phyloP scores from a whole-genome alignment of 2,329 filamentous ascomycete species.

The Biscogniauxia mediterranea region DNA sequence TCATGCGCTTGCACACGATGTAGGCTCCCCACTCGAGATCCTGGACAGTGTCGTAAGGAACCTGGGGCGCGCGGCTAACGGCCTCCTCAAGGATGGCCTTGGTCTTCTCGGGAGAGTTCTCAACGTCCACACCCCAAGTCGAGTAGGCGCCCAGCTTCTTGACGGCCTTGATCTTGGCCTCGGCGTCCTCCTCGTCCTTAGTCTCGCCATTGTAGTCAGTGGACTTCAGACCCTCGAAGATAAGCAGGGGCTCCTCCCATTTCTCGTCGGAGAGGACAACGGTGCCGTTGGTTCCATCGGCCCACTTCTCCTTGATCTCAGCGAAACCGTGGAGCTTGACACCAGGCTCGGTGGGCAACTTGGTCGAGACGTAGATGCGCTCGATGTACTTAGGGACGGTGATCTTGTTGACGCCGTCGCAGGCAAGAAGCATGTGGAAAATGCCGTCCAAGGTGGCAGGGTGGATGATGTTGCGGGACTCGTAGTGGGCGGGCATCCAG shows the following conservation, averaged over 20 bases:
- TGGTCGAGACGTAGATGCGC: conserved; percentile 27
- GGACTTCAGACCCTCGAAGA: conserved; percentile 29
- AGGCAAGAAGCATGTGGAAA: conserved; percentile 28
- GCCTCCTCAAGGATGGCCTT: conserved; percentile 20
- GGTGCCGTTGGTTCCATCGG: conserved; percentile 29
- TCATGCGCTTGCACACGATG: conserved; percentile 29
- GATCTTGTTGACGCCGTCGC: conserved; percentile 26
- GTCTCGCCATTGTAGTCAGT: conserved; percentile 24
- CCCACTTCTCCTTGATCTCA: conserved; percentile 29
- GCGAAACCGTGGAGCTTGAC: conserved; percentile 25
- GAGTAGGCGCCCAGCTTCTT: conserved; percentile 26
- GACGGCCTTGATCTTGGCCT: conserved; percentile 23
- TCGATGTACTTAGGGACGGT: conserved; percentile 29
- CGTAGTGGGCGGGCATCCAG: conserved; percentile 25
- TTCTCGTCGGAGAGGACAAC: conserved; percentile 29
- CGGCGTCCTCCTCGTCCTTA: conserved; percentile 21
- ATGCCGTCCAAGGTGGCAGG: conserved; percentile 27
- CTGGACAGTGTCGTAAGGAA: conserved; percentile 24
- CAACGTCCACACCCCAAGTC: conserved; percentile 29
- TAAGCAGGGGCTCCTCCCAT: conserved; percentile 28
- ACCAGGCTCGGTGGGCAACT: conserved; percentile 24
- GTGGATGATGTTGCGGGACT: conserved; percentile 26
- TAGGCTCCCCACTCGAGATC: conserved; percentile 31
- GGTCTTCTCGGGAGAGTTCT: conserved; percentile 25
- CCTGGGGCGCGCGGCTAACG: conserved; percentile 21